Evolutionary conservation across 208 protist genomes (phyloP), one percentile per base, ranked within the genome.

Genomic region (Leptomonas pyrrhocoris): DNA sequence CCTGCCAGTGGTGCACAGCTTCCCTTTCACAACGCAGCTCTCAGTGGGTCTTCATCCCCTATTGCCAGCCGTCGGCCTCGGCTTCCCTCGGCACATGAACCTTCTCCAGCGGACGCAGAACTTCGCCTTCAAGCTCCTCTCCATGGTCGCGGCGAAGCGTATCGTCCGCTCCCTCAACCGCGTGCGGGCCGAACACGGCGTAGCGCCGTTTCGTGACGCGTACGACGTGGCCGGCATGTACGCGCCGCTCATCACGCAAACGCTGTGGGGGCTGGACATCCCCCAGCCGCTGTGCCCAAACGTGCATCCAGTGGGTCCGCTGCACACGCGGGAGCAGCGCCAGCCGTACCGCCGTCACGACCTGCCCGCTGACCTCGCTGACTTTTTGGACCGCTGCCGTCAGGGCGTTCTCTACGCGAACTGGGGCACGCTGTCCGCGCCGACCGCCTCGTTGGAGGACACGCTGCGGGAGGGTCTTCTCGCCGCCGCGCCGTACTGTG

Each of bases 271-370:
- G 1, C 67, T 83, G 13, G 77, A 84, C 65, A 75, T 84, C 19
- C 68, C 84, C 49, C 84, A 84, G 62, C 80, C 77, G 34, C 62
- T 89, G 15, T 85, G 84, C 40, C 71, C 80, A 12, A 89, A 89
- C 42, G 77, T 89, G 25, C 77, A 84, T 55, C 74, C 80, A 6
- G 62, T 89, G 4, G 84, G 84, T 8, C 61, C 70, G 38, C 71
- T 89, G n/a, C 58, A 66, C 66, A 74, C 80, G n/a, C 58, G 64
- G 3, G 68, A 70, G 21, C 73, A 83, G 57, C 66, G 56, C 21
- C 58, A 45, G 28, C 57, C 72, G 28, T 68, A 60, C 58, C 53
- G 49, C 45, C 67, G 60, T 6, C 19, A 59, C 15, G 60, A 78
- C 60, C 59, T 66, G 21, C n/a, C 58, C 15, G 36, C 40, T 6